phyloP scores from a whole-genome alignment of 1,284 basidiomycete species.

The Sporisorium exsertum region DNA sequence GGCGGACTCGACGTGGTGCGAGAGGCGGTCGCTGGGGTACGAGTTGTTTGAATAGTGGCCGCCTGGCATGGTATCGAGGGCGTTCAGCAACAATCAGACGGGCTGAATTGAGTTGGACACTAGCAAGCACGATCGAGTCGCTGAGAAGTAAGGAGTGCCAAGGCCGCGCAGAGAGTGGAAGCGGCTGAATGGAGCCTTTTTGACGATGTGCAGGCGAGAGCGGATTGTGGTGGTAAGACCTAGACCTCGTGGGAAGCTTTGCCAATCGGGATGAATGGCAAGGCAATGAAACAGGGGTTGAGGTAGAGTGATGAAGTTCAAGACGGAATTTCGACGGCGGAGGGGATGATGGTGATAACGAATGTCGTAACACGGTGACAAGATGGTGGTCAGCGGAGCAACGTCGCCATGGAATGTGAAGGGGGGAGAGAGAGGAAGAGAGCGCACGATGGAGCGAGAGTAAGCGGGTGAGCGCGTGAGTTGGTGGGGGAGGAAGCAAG shows the following conservation, averaged over 20 bases:
- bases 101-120: not conserved
- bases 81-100: not conserved
- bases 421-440: not conserved
- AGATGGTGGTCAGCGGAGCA: slow-evolving; percentile 21
- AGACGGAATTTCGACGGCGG: too few relatives aligned
- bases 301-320: too few relatives aligned
- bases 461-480: not conserved
- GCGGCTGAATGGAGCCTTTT: slow-evolving; percentile 49
- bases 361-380: slow-evolving; percentile 16
- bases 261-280: slow-evolving; percentile 5
- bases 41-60: slow-evolving; percentile 19
- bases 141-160: not conserved
- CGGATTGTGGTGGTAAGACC: slow-evolving; percentile 1
- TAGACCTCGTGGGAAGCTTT: not conserved
- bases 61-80: slow-evolving; percentile 20
- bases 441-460: not conserved
- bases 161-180: not conserved
- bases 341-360: not conserved
- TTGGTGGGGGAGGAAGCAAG: slow-evolving; percentile 9
- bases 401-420: slow-evolving; percentile 20
- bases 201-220: not conserved
- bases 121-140: not conserved
- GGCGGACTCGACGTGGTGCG: slow-evolving; percentile 20
- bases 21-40: slow-evolving; percentile 28
- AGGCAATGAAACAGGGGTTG: not conserved